Percentiles rank a stretch among this genome's conserved stretches.
phyloP scores from a whole-genome alignment of 2,329 filamentous ascomycete genomes.

The Epichloe gansuensis region DNA sequence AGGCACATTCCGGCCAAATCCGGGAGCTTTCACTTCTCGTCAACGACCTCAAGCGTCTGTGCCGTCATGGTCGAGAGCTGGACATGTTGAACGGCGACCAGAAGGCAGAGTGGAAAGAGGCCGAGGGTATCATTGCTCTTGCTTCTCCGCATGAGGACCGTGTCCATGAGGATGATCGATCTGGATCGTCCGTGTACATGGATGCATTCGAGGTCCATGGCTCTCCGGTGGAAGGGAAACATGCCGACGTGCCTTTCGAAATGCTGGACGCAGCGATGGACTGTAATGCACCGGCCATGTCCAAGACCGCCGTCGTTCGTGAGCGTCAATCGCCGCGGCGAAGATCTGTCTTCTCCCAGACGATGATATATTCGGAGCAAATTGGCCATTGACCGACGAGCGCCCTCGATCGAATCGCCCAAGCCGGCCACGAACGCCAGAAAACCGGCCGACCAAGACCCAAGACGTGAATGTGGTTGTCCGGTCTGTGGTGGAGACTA shows the following conservation, averaged over 20 bases:
- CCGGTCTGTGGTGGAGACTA: constrained; percentile 50
- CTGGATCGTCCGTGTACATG: constrained; percentile 27
- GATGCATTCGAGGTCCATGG: constrained; percentile 29
- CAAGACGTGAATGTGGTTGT: constrained; percentile 38
- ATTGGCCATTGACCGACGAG: constrained; percentile 32
- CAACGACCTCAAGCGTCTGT: constrained; percentile 70
- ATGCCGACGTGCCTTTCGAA: constrained; percentile 31
- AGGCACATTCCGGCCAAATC: constrained; percentile 73
- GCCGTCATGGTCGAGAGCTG: constrained; percentile 56
- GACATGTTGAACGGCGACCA: constrained; percentile 50
- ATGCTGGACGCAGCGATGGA: constrained; percentile 31
- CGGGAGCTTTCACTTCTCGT: constrained; percentile 71
- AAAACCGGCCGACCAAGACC: constrained; percentile 20
- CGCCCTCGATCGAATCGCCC: constrained; percentile 22
- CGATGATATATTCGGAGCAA: constrained; percentile 52
- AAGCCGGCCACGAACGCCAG: constrained; percentile 30
- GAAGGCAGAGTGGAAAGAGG: constrained; percentile 60
- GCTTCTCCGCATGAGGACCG: constrained; percentile 55
- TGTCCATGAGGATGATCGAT: constrained; percentile 24
- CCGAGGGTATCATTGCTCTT: constrained; percentile 78
- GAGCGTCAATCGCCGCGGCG: constrained; percentile 41
- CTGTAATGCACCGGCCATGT: constrained; percentile 29
- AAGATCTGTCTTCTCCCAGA: constrained; percentile 54
- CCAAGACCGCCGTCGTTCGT: constrained; percentile 40
- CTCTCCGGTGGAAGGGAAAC: constrained; percentile 28